Base-by-base conservation (phyloP, 306 rosid genomes). In the Aeschynomene evenia region DNA sequence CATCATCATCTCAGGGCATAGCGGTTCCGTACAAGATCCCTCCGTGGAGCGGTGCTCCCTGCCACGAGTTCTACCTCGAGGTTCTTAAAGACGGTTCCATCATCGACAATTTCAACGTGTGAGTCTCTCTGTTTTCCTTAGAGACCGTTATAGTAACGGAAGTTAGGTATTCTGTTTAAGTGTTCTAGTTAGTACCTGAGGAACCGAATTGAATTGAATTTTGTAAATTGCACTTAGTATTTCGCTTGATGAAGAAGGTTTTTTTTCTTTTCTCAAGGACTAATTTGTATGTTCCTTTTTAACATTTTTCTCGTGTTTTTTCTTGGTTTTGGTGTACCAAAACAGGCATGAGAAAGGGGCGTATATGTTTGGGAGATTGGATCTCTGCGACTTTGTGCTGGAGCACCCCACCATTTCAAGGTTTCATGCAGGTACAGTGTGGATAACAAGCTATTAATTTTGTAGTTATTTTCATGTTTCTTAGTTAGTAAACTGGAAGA, bases 321-420 rank as follows among this genome's bases (percentile, higher is more conserved):
- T 40, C 57, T 13, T 67, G 43, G 28, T 14, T 62, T 61, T 75
- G 42, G 10, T 10, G 16, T 45, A 45, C 51, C 51, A 15, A n/a
- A 33, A 48, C 77, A 91, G 97, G 66, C 42, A 39, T 66, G 89
- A 84, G 56, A 94, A 94, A 71, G 98, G 98, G 23, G 97, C 98
- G 6, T 94, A 86, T 80, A 90, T 90, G 97, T 94, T 94, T 55
- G 98, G 98, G 58, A 88, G 97, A 26, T 86, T 86, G 65, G 96
- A 94, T 72, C 82, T 94, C 45, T 94, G 97, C 40, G 98, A 94
- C 67, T 93, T 93, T 74, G 77, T 86, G 9, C 89, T 93, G 37
- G 97, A 93, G 68, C 98, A 93, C 50, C 89, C 94, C 0, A 88
- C 93, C 8, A 85, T 93, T 80, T 93, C 98, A 28, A 84, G 96